phyloP scores from a whole-genome alignment of 306 rosid species.

The Carpinus viminea region DNA sequence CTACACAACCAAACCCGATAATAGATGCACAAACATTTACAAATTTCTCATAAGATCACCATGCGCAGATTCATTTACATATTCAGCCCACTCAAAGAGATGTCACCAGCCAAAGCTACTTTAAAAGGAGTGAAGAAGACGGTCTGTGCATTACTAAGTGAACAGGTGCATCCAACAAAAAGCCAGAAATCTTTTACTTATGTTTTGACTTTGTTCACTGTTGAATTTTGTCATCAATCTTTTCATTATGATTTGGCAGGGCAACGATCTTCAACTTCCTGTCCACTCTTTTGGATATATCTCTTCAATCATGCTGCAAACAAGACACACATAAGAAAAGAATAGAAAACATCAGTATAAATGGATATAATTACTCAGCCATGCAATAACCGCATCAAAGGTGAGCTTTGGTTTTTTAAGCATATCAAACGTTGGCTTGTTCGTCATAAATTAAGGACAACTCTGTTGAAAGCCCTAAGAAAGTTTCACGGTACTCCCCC shows the following conservation, averaged over 20 bases:
- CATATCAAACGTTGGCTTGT: background rate
- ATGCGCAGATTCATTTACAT: conserved; percentile 16
- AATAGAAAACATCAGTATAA: background rate
- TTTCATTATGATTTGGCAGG: conserved; percentile 1
- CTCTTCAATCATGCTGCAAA: conserved; percentile 31
- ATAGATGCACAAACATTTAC: conserved; percentile 17
- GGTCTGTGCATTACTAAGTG: background rate
- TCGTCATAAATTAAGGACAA: background rate
- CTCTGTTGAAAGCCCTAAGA: background rate
- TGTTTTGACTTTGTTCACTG: conserved; percentile 8
- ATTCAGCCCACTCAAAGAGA: conserved; percentile 16
- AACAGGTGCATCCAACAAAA: background rate
- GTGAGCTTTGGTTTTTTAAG: too few species aligned
- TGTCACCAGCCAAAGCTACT: conserved; percentile 11
- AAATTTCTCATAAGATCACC: conserved; percentile 19
- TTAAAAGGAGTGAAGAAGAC: background rate
- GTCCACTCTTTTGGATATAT: conserved; percentile 14
- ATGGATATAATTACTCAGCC: background rate
- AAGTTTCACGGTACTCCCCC: background rate
- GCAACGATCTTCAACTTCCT: conserved; percentile 14
- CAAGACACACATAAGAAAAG: conserved; percentile 1
- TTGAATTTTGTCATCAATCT: background rate
- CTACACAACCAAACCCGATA: conserved; percentile 6
- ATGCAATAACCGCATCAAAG: background rate
- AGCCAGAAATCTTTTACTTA: conserved; percentile 3